Evolutionary conservation across 768 basidiomycete genomes (phyloP), one percentile per base, ranked within the genome.

Genomic region (Termitomyces bulborhizus): DNA sequence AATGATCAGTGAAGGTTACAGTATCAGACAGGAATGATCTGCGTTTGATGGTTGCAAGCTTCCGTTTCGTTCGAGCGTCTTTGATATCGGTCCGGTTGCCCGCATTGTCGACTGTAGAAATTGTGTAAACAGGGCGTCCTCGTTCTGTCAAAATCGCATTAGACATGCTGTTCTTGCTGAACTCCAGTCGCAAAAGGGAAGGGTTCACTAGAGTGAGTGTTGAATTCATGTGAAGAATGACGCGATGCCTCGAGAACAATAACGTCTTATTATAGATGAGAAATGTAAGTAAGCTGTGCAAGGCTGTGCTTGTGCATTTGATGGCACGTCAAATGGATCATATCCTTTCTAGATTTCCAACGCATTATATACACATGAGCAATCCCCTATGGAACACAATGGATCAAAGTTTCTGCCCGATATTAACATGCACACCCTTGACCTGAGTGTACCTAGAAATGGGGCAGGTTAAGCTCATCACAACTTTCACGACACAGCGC

Each of bases 341-440:
- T 9, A 9, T 11, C 32, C 8, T 32, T 9, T 11, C 8, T 32
- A 3, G 32, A 32, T 32, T 9, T 32, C 32, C 21, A 21, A 21
- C 21, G 21, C 21, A 32, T 8, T 32, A 3, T 13, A 34, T 34
- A 34, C 6, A 34, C 34, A 37, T 15, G 36, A 37, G 6, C 15
- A 37, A 37, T 37, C 6, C 15, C 15, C 11, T 36, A 36, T 21
- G 21, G 21, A 32, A 32, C 32, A 32, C 9, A 32, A 32, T 13
- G 34, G 12, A 34, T 16, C 36, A 37, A 16, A 37, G 15, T 15
- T 16, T 37, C 36, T 37, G 36, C 15, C 36, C 36, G 36, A 64
- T 48, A 44, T 64, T 64, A 5, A 64, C 55, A 40, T 64, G 63
- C 13, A 64, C 62, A 41, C 55, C 54, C 48, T 64, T 64, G n/a